Evolutionary conservation across 805 yeast genomes (phyloP).

Genomic region (Candida railenensis): DNA sequence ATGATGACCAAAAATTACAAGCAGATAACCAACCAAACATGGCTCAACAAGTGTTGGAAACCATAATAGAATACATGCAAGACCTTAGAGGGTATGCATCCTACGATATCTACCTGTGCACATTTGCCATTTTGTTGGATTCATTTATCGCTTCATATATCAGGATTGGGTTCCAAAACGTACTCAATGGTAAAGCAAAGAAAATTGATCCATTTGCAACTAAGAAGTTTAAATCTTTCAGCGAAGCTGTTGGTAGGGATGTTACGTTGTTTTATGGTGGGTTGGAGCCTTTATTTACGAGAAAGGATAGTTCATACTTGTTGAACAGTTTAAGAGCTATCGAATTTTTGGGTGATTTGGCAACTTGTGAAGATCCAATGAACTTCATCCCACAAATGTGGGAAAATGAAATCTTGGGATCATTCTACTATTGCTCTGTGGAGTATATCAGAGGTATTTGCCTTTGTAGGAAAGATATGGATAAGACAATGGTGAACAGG

Average conservation of each 20-base stretch:
- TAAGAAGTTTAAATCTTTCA: slow-evolving; percentile 36
- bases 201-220: slow-evolving; percentile 38
- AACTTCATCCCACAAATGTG: slow-evolving; percentile 47
- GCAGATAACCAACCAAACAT: slow-evolving; percentile 36
- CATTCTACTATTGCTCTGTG: slow-evolving; percentile 76
- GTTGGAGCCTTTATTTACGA: slow-evolving; percentile 36
- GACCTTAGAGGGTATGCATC: slow-evolving; percentile 55
- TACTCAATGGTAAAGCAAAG: slow-evolving; percentile 40
- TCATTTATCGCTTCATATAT: slow-evolving; percentile 37
- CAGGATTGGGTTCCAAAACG: slow-evolving; percentile 39
- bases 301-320: slow-evolving; percentile 38
- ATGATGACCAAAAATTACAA: slow-evolving; percentile 42
- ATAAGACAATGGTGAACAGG: slow-evolving; percentile 24
- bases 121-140: slow-evolving; percentile 38
- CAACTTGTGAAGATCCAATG: slow-evolving; percentile 36
- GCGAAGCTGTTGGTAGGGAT: slow-evolving; percentile 39
- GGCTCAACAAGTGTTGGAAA: slow-evolving; percentile 64
- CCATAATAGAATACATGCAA: slow-evolving; percentile 69
- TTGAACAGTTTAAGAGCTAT: slow-evolving; percentile 40
- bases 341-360: slow-evolving; percentile 39
- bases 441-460: slow-evolving; percentile 67
- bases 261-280: slow-evolving; percentile 36
- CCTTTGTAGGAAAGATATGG: slow-evolving; percentile 47
- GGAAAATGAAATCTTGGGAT: slow-evolving; percentile 54
- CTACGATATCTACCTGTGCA: slow-evolving; percentile 39